Percentiles rank a stretch among this genome's conserved stretches.
phyloP scores from a whole-genome alignment of 108 stramenopile genomes.

The Nitzschia palea region DNA sequence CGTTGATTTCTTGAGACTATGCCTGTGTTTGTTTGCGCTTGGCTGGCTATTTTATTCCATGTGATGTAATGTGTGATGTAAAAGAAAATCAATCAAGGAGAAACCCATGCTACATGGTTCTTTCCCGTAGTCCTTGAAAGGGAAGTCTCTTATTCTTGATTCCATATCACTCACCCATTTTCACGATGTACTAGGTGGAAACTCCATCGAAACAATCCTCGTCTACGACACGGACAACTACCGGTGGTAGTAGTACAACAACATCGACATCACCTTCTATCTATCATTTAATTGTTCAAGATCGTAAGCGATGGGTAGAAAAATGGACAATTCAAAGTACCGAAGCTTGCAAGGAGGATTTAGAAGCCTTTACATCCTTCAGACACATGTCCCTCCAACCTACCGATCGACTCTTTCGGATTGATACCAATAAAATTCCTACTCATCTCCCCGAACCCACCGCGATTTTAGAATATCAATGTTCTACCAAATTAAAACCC shows the following conservation, averaged over 20 bases:
- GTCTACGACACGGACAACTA: no score
- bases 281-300: constrained; percentile 21
- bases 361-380: background rate
- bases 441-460: background rate
- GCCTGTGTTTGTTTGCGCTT: no score
- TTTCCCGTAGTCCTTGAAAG: no score
- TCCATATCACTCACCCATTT: no score
- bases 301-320: constrained; percentile 22
- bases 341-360: background rate
- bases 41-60: no score
- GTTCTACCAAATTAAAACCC: constrained; percentile 39
- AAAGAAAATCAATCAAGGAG: no score
- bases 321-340: constrained; percentile 20
- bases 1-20: no score
- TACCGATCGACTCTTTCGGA: constrained; percentile 27
- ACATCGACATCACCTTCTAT: background rate
- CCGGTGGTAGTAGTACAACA: background rate
- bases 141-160: no score
- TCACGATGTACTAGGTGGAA: no score
- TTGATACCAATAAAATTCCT: background rate
- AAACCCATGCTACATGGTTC: no score
- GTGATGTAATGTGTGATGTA: no score
- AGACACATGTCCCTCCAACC: background rate
- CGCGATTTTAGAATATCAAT: constrained; percentile 38
- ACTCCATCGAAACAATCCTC: no score